These are phyloP conservation scores for Leishmania tropica DNA, from an alignment of 208 protist genomes.

Conservation along the genomic window DNA sequence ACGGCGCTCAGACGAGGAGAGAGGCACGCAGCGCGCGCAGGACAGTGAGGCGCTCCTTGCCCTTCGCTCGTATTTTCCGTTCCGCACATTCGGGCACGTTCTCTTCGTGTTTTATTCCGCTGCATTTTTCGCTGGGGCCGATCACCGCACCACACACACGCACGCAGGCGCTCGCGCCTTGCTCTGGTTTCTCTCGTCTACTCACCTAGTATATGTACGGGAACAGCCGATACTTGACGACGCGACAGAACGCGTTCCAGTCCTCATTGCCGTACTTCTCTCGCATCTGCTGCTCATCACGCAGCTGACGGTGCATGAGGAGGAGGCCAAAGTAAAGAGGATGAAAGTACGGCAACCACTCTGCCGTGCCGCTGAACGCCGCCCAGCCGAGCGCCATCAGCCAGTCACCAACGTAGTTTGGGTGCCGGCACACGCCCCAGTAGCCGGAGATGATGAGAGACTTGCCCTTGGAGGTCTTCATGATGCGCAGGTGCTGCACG, in stretches of 20 bases:
- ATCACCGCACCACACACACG: background rate
- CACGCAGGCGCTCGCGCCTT: background rate
- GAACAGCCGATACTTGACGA: constrained; percentile 91
- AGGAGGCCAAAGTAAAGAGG: constrained; percentile 93
- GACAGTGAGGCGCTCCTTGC: background rate
- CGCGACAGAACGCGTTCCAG: constrained; percentile 91
- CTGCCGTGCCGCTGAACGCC: constrained; percentile 56
- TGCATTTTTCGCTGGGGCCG: background rate
- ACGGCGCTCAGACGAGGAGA: no score
- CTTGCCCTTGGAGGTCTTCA: constrained; percentile 83
- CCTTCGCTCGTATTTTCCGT: background rate
- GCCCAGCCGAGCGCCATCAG: constrained; percentile 82
- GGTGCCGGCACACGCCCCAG: constrained; percentile 96
- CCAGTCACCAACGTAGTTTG: constrained; percentile 98
- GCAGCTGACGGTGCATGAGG: constrained; percentile 92
- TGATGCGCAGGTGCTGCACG: constrained; percentile 70
- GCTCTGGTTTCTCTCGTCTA: background rate
- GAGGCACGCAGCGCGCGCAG: no score
- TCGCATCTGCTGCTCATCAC: constrained; percentile 93
- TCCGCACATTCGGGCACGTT: no score
- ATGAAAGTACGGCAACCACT: constrained; percentile 94
- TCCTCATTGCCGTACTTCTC: constrained; percentile 92
- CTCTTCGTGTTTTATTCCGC: background rate
- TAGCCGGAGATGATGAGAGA: constrained; percentile 94
- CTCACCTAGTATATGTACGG: constrained; percentile 81